Conservation (phyloP, 805 yeast genomes). For the Candida bentonensis region DNA sequence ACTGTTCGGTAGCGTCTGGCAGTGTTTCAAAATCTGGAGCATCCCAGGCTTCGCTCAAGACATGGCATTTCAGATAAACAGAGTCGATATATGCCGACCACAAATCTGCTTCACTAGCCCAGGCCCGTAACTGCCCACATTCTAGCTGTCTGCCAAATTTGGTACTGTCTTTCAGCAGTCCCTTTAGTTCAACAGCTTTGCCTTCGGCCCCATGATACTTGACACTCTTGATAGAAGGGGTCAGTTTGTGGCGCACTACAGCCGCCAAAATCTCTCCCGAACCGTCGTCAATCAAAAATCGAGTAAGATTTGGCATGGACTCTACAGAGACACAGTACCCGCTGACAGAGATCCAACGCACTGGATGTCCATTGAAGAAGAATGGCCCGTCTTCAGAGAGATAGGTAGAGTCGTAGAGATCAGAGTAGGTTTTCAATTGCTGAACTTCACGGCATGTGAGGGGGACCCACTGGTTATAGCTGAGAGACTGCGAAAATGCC, state of each 20-base stretch:
- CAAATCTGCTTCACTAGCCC: no score
- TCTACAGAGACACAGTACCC: background rate
- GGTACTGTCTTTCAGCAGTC: no score
- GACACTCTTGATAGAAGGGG: no score
- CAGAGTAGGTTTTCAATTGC: constrained; percentile 2
- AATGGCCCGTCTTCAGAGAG: background rate
- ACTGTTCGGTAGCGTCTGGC: no score
- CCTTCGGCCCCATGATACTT: no score
- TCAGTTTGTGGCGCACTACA: background rate
- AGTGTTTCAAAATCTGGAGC: no score
- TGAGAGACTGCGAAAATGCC: constrained; percentile 6
- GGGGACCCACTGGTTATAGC: constrained; percentile 13
- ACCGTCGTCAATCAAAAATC: background rate
- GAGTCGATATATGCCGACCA: no score
- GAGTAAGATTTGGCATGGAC: background rate
- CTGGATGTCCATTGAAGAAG: background rate
- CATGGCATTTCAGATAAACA: no score
- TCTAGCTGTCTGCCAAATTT: no score
- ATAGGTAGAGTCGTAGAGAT: constrained; percentile 5
- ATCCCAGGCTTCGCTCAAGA: no score
- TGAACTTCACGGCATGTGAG: constrained; percentile 8
- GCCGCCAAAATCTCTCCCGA: background rate
- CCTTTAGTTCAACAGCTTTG: no score
- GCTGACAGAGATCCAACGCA: background rate
- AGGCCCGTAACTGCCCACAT: no score